These are phyloP conservation scores for Articulospora tetracladia DNA, from an alignment of 495 filamentous ascomycete species.

Conservation along the genomic window DNA sequence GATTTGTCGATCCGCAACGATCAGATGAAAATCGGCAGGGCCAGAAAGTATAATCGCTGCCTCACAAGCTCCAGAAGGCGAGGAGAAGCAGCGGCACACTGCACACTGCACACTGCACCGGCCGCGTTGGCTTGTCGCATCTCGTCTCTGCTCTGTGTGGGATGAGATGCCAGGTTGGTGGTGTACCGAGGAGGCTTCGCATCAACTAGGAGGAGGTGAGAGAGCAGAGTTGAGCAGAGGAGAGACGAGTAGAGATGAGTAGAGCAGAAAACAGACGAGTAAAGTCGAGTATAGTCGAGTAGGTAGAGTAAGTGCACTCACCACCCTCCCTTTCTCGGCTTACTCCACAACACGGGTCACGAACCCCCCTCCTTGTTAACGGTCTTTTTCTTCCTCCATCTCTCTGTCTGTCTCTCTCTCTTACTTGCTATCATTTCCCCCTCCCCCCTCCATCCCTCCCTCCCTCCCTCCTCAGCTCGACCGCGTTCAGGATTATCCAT, in stretches of 20 bases:
- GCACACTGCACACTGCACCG: too few relatives aligned
- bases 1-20: background rate
- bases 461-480: background rate
- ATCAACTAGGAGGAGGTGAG: too few relatives aligned
- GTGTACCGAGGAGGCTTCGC: too few relatives aligned
- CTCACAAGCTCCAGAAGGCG: background rate
- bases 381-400: background rate
- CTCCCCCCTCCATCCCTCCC: background rate
- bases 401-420: too few relatives aligned
- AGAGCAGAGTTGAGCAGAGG: too few relatives aligned
- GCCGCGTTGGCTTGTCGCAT: too few relatives aligned
- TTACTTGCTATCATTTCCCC: too few relatives aligned
- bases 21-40: slow-evolving; percentile 5
- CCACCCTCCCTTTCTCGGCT: background rate
- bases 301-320: background rate
- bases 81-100: background rate
- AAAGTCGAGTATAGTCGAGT: too few relatives aligned
- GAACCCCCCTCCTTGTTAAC: background rate
- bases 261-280: too few relatives aligned
- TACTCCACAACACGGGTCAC: background rate
- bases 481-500: background rate
- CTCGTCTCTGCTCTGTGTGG: too few relatives aligned
- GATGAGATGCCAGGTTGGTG: too few relatives aligned
- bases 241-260: too few relatives aligned
- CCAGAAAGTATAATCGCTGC: background rate